Conservation (phyloP, 805 yeast genomes). For the Ogataea neopini region DNA sequence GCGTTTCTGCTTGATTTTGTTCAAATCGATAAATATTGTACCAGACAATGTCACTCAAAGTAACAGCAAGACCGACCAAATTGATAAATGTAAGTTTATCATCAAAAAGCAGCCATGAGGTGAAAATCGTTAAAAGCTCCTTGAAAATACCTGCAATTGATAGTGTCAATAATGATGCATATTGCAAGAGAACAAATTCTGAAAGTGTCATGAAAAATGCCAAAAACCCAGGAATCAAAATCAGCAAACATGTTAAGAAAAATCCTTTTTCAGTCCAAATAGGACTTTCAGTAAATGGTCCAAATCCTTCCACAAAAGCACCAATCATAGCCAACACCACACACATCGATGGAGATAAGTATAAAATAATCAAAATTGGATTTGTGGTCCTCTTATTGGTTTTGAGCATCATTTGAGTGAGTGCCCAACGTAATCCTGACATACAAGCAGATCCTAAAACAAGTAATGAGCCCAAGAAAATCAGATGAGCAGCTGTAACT, state of each 20-base stretch:
- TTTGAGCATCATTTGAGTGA: slow-evolving; percentile 80
- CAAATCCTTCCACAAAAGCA: slow-evolving; percentile 65
- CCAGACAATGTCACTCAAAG: slow-evolving; percentile 77
- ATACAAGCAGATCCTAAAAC: slow-evolving; percentile 78
- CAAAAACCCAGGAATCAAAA: slow-evolving; percentile 78
- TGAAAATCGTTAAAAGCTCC: slow-evolving; percentile 78
- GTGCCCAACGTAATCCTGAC: slow-evolving; percentile 93
- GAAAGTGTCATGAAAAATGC: slow-evolving; percentile 90
- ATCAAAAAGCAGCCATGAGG: slow-evolving; percentile 69
- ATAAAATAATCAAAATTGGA: slow-evolving; percentile 82
- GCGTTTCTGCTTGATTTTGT: slow-evolving; percentile 23
- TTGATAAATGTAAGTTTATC: slow-evolving; percentile 71
- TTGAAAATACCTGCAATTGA: slow-evolving; percentile 92
- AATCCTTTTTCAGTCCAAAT: slow-evolving; percentile 70
- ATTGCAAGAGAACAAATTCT: slow-evolving; percentile 80
- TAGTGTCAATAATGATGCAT: slow-evolving; percentile 81
- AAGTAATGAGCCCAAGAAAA: slow-evolving; percentile 61
- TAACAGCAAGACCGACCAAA: slow-evolving; percentile 69
- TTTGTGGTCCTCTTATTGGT: slow-evolving; percentile 59
- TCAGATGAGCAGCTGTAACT: slow-evolving; percentile 23
- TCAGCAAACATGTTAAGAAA: slow-evolving; percentile 51
- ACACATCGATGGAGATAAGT: slow-evolving; percentile 84
- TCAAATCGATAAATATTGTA: slow-evolving; percentile 69
- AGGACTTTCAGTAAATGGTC: slow-evolving; percentile 48
- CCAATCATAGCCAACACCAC: slow-evolving; percentile 62